Conservation (phyloP, 176 grass and related monocot species). For the Hsuehochloa calcarea region DNA sequence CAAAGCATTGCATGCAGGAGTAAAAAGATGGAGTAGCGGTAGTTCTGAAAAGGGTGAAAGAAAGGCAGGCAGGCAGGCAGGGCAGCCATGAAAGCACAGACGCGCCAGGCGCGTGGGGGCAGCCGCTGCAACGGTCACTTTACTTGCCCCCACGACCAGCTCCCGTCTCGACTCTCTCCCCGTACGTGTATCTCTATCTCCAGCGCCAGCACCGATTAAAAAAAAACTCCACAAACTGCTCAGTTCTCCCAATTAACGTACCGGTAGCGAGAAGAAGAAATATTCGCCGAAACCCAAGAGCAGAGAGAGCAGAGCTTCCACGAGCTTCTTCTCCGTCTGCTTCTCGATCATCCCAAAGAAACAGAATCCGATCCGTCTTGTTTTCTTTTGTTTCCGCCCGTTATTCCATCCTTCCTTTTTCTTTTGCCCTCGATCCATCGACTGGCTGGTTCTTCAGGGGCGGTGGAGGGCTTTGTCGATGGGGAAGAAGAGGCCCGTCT, state of each 20-base stretch:
- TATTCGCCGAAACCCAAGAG: background rate
- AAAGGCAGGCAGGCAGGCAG: background rate
- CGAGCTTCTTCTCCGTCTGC: background rate
- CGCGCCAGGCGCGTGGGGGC: constrained; percentile 16
- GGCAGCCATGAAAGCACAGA: background rate
- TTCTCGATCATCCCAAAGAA: background rate
- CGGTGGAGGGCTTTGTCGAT: background rate
- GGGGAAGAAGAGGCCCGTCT: constrained; percentile 45
- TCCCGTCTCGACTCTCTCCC: constrained; percentile 9
- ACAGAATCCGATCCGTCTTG: background rate
- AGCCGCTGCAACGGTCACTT: constrained; percentile 41
- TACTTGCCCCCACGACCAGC: background rate
- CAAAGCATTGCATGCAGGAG: too few species aligned
- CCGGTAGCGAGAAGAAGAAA: background rate
- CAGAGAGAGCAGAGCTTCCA: constrained; percentile 7
- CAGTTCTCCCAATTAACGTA: background rate
- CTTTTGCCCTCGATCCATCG: background rate
- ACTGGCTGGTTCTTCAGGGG: background rate
- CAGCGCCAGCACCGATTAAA: background rate
- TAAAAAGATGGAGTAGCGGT: too few species aligned
- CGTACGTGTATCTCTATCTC: background rate
- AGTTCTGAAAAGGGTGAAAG: background rate
- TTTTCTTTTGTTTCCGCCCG: background rate
- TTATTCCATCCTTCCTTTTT: background rate
- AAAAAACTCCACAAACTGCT: background rate